These are phyloP conservation scores for Chiua virens DNA, from an alignment of 768 basidiomycete species.

Conservation along the genomic window DNA sequence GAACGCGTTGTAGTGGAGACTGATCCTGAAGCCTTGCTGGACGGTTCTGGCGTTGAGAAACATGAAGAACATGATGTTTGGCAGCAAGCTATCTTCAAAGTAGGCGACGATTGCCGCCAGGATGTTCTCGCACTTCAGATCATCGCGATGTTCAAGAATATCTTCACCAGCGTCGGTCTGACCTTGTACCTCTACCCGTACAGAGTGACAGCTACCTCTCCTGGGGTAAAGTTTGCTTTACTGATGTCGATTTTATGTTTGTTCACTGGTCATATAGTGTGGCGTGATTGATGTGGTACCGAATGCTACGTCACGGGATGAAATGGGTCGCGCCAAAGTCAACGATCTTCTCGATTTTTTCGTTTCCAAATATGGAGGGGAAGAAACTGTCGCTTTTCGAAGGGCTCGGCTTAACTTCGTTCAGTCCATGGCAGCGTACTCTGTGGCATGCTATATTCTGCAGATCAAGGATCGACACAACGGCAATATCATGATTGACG, in stretches of 20 bases:
- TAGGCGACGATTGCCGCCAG: conserved; percentile 98
- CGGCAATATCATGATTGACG: conserved; percentile 99
- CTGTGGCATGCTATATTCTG: conserved; percentile 94
- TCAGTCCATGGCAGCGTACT: conserved; percentile 99
- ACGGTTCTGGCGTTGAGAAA: conserved; percentile 57
- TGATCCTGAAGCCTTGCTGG: conserved; percentile 73
- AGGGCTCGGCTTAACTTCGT: conserved; percentile 93
- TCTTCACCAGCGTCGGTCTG: conserved; percentile 86
- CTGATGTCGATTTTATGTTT: not conserved
- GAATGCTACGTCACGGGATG: conserved; percentile 95
- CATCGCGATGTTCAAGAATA: conserved; percentile 99
- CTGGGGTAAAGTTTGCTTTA: conserved; percentile 65
- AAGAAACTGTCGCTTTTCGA: conserved; percentile 89
- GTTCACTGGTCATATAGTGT: conserved; percentile 56
- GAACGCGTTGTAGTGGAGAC: conserved; percentile 65
- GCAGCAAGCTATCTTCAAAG: conserved; percentile 99
- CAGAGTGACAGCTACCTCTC: conserved; percentile 93
- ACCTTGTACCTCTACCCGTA: conserved; percentile 94
- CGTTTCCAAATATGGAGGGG: conserved; percentile 86
- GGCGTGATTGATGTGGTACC: conserved; percentile 99
- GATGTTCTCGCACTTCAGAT: conserved; percentile 96
- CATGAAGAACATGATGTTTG: conserved; percentile 80
- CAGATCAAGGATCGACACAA: conserved; percentile 99
- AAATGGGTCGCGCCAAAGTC: conserved; percentile 98
- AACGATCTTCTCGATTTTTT: conserved; percentile 96